phyloP scores from a whole-genome alignment of 768 basidiomycete species.

The Tricholoma hemisulphureum region DNA sequence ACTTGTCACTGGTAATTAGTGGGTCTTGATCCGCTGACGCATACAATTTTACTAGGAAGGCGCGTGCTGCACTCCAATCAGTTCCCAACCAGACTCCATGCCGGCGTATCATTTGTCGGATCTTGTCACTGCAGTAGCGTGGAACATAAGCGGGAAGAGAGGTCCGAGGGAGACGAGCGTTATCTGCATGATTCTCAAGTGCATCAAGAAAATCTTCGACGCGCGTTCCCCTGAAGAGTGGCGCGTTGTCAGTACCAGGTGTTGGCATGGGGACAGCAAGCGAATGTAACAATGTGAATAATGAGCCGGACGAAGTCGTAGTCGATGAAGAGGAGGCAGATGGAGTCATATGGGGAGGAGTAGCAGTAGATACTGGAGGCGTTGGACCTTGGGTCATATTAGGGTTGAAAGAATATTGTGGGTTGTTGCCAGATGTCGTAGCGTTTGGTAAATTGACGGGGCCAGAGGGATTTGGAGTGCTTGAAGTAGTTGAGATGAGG shows the following conservation, averaged over 20 bases:
- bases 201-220: not conserved
- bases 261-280: not conserved
- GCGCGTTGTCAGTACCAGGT: not conserved
- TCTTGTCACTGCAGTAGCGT: not conserved
- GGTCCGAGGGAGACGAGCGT: not conserved
- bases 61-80: not conserved
- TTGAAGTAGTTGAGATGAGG: no score
- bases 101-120: not conserved
- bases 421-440: no score
- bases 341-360: not conserved
- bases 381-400: no score
- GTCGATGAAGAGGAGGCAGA: not conserved
- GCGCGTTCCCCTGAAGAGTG: not conserved
- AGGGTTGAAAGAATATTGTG: no score
- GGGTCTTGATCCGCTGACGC: not conserved
- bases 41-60: not conserved
- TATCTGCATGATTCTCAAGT: not conserved
- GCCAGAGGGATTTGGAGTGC: no score
- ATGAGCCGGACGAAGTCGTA: no score
- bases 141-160: not conserved
- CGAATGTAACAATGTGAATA: not conserved
- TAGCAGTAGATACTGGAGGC: not conserved
- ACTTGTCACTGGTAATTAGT: not conserved
- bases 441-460: no score
- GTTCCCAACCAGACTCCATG: not conserved